Percentiles rank a stretch among this genome's conserved stretches.
These are phyloP conservation scores for Plasmopara muralis DNA, from an alignment of 352 stramenopile species.

Conservation along the genomic window DNA sequence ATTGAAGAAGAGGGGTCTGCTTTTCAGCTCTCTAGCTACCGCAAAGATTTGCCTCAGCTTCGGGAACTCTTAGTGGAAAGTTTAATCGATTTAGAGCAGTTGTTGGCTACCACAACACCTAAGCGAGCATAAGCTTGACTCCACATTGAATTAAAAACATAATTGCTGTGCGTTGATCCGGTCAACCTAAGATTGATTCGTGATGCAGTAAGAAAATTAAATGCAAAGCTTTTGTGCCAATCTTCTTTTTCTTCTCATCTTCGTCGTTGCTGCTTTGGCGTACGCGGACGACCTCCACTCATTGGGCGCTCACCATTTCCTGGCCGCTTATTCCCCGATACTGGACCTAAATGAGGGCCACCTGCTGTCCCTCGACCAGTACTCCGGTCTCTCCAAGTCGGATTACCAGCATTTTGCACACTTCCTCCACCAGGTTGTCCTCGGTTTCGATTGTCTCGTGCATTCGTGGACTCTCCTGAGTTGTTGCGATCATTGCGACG, in stretches of 20 bases:
- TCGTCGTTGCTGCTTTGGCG: conserved; percentile 33
- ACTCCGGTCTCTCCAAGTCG: conserved; percentile 44
- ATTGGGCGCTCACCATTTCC: conserved; percentile 23
- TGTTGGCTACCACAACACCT: conserved; percentile 39
- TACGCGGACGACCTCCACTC: conserved; percentile 25
- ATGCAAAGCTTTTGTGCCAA: neutral
- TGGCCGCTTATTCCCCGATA: conserved; percentile 27
- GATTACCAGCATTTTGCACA: conserved; percentile 10
- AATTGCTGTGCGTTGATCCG: no score
- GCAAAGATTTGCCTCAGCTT: conserved; percentile 63
- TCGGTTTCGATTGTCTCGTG: conserved; percentile 24
- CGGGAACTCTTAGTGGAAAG: conserved; percentile 70
- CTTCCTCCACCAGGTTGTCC: conserved; percentile 15
- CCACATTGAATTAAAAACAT: no score
- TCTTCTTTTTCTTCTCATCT: conserved; percentile 17
- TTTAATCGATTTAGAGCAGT: conserved; percentile 58
- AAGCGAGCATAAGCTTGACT: conserved; percentile 4
- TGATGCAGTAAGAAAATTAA: neutral
- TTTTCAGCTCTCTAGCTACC: conserved; percentile 85
- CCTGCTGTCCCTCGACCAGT: conserved; percentile 14
- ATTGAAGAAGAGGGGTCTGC: conserved; percentile 78
- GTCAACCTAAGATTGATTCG: no score
- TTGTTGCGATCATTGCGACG: conserved; percentile 41
- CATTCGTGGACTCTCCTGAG: conserved; percentile 19
- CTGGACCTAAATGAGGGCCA: conserved; percentile 16